A percentile compares a stretch with the other conserved stretches of the same genome.
Conservation (phyloP, 306 rosid species). For the Quercus agrifolia region DNA sequence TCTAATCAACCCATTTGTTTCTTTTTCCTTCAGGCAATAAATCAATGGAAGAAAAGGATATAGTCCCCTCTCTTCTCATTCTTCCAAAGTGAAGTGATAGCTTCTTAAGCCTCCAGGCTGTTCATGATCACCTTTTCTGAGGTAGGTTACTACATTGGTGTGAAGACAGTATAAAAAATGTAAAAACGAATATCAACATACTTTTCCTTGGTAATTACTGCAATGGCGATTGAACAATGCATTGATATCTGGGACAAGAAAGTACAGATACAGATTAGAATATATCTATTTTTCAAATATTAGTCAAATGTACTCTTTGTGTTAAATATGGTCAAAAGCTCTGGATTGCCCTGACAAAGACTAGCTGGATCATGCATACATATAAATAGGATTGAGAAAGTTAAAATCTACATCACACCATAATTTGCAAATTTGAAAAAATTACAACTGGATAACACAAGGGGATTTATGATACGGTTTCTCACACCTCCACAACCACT, state of each 20-base stretch:
- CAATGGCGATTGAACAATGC: constrained; percentile 76
- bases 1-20: background rate
- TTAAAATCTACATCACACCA: background rate
- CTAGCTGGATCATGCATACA: background rate
- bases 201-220: constrained; percentile 82
- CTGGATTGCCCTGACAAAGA: constrained; percentile 10
- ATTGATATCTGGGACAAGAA: constrained; percentile 66
- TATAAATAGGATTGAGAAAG: background rate
- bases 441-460: background rate
- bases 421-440: background rate
- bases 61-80: too few relatives aligned
- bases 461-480: background rate
- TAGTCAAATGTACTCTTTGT: background rate
- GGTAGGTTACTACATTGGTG: constrained; percentile 11
- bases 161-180: constrained; percentile 15
- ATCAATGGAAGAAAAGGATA: too few relatives aligned
- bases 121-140: too few relatives aligned
- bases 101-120: background rate
- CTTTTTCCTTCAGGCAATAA: background rate
- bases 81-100: too few relatives aligned
- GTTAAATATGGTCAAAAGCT: background rate
- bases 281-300: constrained; percentile 9
- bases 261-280: constrained; percentile 3
- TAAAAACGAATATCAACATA: constrained; percentile 29
- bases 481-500: background rate